phyloP scores from a whole-genome alignment of 2,329 filamentous ascomycete species.

The Penicillium sp. region DNA sequence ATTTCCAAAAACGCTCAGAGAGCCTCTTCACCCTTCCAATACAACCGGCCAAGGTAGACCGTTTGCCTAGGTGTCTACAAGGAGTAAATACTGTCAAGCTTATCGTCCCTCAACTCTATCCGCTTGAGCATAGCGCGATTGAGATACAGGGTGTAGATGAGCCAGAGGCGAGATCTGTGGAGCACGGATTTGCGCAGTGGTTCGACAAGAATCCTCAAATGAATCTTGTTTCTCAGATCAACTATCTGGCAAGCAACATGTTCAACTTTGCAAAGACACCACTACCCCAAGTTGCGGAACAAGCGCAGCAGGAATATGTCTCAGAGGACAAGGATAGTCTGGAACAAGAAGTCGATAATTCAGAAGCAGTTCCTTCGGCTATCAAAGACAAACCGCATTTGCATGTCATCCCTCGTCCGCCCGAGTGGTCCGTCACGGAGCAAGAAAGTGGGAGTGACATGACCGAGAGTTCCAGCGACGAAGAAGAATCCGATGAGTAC shows the following conservation, averaged over 20 bases:
- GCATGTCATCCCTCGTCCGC: slow-evolving; percentile 66
- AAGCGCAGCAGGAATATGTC: slow-evolving; percentile 7
- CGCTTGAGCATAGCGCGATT: slow-evolving; percentile 61
- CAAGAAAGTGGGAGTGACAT: slow-evolving; percentile 32
- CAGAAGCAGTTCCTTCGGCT: background rate
- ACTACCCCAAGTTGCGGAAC: slow-evolving; percentile 21
- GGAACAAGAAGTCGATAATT: slow-evolving; percentile 9
- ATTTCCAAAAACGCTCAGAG: slow-evolving; percentile 65
- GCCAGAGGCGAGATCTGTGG: slow-evolving; percentile 56
- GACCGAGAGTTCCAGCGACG: slow-evolving; percentile 42
- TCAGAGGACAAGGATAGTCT: slow-evolving; percentile 8
- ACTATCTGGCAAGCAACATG: slow-evolving; percentile 67
- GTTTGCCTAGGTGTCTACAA: slow-evolving; percentile 57
- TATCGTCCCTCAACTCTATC: slow-evolving; percentile 65
- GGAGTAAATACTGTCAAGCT: slow-evolving; percentile 60
- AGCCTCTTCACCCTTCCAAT: slow-evolving; percentile 65
- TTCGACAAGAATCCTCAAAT: slow-evolving; percentile 52
- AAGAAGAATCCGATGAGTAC: slow-evolving; percentile 42
- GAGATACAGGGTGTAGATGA: slow-evolving; percentile 59
- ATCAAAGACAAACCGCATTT: slow-evolving; percentile 57
- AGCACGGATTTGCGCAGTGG: slow-evolving; percentile 59
- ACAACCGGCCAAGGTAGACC: slow-evolving; percentile 55
- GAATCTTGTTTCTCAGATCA: slow-evolving; percentile 66
- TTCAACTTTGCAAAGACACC: slow-evolving; percentile 58
- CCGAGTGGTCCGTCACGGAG: slow-evolving; percentile 59